These are phyloP conservation scores for Sclerotinia subarctica DNA, from an alignment of 2,329 filamentous ascomycete species.

Conservation along the genomic window DNA sequence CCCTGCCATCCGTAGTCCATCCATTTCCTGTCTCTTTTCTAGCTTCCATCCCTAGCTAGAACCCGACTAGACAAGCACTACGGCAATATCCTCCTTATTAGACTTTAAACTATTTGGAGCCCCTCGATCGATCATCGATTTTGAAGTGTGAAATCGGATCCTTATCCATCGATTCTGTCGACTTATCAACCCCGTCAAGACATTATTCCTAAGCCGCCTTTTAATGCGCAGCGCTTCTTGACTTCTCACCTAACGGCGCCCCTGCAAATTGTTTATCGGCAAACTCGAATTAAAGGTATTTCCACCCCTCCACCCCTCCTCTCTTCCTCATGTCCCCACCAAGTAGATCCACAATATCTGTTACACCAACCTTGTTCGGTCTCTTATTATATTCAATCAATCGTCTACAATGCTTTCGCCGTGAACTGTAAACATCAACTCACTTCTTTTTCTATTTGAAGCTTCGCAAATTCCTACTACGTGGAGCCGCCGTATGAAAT, in stretches of 20 bases:
- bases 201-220: background rate
- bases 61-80: background rate
- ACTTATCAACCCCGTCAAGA: slow-evolving; percentile 3
- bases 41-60: slow-evolving; percentile 13
- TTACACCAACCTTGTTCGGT: slow-evolving; percentile 29
- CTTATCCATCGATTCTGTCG: slow-evolving; percentile 2
- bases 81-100: slow-evolving; percentile 9
- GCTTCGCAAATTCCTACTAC: slow-evolving; percentile 14
- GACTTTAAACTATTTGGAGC: background rate
- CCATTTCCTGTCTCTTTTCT: slow-evolving; percentile 4
- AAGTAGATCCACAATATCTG: slow-evolving; percentile 26
- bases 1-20: slow-evolving; percentile 2
- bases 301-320: slow-evolving; percentile 1
- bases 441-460: slow-evolving; percentile 37
- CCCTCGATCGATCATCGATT: slow-evolving; percentile 2
- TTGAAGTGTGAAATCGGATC: background rate
- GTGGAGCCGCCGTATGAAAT: slow-evolving; percentile 7
- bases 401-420: slow-evolving; percentile 28
- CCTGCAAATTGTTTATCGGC: slow-evolving; percentile 6
- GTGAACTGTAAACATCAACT: slow-evolving; percentile 37
- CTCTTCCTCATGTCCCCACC: slow-evolving; percentile 10
- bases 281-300: slow-evolving; percentile 1
- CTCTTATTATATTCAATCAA: slow-evolving; percentile 7
- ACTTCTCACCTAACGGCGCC: background rate
- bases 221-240: background rate